Evolutionary conservation across 2,329 filamentous ascomycete genomes (phyloP), one percentile per base, ranked within the genome.

Genomic region (Botrytis fabae): DNA sequence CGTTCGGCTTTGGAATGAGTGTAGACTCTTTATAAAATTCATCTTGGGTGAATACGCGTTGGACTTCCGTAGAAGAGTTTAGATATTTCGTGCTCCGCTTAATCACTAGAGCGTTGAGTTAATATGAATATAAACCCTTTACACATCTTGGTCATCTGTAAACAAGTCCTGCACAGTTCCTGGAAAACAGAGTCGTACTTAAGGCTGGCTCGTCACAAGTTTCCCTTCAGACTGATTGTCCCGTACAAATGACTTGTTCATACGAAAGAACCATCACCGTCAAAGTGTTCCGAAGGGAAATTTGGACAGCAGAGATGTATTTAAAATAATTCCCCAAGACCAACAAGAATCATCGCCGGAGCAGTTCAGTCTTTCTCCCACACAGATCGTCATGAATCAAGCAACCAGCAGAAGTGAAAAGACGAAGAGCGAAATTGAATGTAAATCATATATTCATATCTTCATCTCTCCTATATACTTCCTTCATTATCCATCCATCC

Each of bases 241-340:
- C 5, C 12, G 14, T 54, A 54, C 5, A n/a, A 12, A 14, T 54
- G 2, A 54, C 25, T 54, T n/a, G 5, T n/a, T 12, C 25, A n/a
- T n/a, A 7, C 48, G 12, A 54, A 7, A 54, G 0, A n/a, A 54
- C 16, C 2, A 7, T 51, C 48, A 54, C 48, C 25, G 48, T 0
- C 25, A 51, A 7, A 51, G 48, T 51, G 5, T n/a, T 54, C 12
- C 25, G 2, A n/a, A 16, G 48, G 10, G 7, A 16, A 6, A 51
- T n/a, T 51, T 5, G 25, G 5, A n/a, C 0, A n/a, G 12, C 4
- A 51, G 25, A n/a, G n/a, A 5, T 2, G 12, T 8, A n/a, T n/a
- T 54, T 5, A 16, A n/a, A n/a, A n/a, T n/a, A 3, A 2, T n/a
- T n/a, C n/a, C 5, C 25, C 16, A 22, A 16, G 12, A 25, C 12